Conservation (phyloP, 2,329 filamentous ascomycete species). For the Pseudonectria buxi region DNA sequence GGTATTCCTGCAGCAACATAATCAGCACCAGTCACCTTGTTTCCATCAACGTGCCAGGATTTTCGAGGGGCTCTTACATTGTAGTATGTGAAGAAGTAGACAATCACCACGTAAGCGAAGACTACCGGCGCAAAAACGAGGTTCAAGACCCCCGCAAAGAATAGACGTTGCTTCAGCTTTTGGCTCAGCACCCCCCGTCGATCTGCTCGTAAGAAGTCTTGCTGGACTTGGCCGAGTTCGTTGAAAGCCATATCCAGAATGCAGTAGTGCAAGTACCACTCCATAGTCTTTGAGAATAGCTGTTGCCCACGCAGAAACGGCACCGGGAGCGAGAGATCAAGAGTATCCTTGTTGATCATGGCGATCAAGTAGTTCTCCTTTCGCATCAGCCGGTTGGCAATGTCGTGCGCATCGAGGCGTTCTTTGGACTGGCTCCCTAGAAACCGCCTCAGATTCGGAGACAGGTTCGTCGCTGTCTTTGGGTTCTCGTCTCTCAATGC, state of each 20-base stretch:
- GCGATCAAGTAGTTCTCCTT: conserved; percentile 96
- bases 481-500: conserved; percentile 77
- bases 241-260: conserved; percentile 94
- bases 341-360: conserved; percentile 91
- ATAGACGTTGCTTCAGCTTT: conserved; percentile 69
- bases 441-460: conserved; percentile 44
- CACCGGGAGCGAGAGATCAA: conserved; percentile 79
- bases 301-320: conserved; percentile 75
- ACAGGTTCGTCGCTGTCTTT: conserved; percentile 59
- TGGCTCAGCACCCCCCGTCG: conserved; percentile 72
- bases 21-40: not conserved
- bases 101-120: conserved; percentile 75
- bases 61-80: conserved; percentile 62
- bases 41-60: not conserved
- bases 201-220: conserved; percentile 77
- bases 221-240: conserved; percentile 76
- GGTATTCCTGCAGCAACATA: conserved; percentile 62
- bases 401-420: conserved; percentile 90
- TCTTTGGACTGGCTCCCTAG: conserved; percentile 86
- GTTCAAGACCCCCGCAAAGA: conserved; percentile 79
- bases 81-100: conserved; percentile 94
- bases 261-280: conserved; percentile 87
- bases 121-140: conserved; percentile 81
- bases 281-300: conserved; percentile 80
- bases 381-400: conserved; percentile 93